These are phyloP conservation scores for Aspergillus uvarum DNA, from an alignment of 2,329 filamentous ascomycete species.

Conservation along the genomic window DNA sequence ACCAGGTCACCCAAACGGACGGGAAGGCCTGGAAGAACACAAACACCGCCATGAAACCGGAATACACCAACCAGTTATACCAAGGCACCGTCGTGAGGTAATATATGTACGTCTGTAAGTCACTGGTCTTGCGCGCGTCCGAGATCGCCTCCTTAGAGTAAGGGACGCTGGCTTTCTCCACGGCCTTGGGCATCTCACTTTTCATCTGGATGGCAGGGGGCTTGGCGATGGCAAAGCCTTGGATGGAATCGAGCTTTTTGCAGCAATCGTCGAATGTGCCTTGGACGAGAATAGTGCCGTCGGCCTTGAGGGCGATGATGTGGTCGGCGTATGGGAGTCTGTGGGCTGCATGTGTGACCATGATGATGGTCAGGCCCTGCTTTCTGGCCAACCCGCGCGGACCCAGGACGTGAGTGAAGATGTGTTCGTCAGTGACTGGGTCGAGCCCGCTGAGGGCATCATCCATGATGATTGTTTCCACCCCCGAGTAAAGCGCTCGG, in stretches of 20 bases:
- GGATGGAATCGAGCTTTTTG: neutral
- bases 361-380: neutral
- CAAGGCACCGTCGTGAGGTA: neutral
- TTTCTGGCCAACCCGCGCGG: neutral
- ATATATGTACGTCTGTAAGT: neutral
- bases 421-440: neutral
- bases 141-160: neutral
- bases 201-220: neutral
- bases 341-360: neutral
- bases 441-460: neutral
- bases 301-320: neutral
- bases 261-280: constrained; percentile 12
- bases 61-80: neutral
- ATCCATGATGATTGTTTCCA: neutral
- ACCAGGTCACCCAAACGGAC: neutral
- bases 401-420: neutral
- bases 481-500: neutral
- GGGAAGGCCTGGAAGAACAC: neutral
- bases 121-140: neutral
- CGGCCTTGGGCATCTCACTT: neutral
- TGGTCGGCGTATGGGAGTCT: neutral
- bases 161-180: neutral
- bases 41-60: neutral
- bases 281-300: neutral
- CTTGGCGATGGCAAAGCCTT: neutral